Base-by-base conservation (phyloP, 2,329 filamentous ascomycete genomes). In the Sphaerostilbella broomeana region DNA sequence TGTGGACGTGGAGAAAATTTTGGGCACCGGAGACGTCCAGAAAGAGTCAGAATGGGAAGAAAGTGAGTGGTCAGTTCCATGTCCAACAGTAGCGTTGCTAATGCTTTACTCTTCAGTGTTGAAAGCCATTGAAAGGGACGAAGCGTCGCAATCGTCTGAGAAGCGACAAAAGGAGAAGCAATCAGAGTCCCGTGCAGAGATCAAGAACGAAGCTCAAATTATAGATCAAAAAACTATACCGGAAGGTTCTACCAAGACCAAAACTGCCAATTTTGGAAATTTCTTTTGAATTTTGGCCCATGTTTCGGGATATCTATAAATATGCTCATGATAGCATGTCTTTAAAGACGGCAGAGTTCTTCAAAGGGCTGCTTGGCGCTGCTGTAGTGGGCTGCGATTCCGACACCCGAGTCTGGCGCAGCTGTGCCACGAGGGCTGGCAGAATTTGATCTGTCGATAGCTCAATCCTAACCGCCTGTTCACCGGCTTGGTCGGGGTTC, bases 41-140 rank as follows among this genome's bases (percentile, higher is more conserved):
- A 77, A 77, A 56, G 92, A 98, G 63, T 68, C 73, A 47, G 86
- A 88, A 53, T 98, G 92, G 94, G 84, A 90, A 62, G 81, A 94
- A 58, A 78, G 86, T 84, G 65, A 56, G 73, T 43, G 5, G 11
- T 15, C 28, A 13, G 10, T 12, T 28, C 13, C 13, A 22, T 30
- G n/a, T 16, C 3, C 9, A 12, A 12, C 13, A 7, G 12, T 24
- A 12, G 4, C 10, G 16, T 30, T 43, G 24, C 50, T 55, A 16
- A 57, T 35, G 5, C 20, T 12, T 27, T 13, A 17, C n/a, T 17
- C 16, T 29, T 4, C 44, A 84, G 81, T 84, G 12, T 47, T 87
- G 48, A 71, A 70, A 50, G 77, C 83, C 37, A 76, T 87, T 41
- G 79, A 84, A 56, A 69, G 70, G 34, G 79, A 84, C 51, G 76